Percentiles rank a stretch among this genome's conserved stretches.
Evolutionary conservation across 106 monocot genomes (phyloP).

Genomic region (Dactylorhiza incarnata): DNA sequence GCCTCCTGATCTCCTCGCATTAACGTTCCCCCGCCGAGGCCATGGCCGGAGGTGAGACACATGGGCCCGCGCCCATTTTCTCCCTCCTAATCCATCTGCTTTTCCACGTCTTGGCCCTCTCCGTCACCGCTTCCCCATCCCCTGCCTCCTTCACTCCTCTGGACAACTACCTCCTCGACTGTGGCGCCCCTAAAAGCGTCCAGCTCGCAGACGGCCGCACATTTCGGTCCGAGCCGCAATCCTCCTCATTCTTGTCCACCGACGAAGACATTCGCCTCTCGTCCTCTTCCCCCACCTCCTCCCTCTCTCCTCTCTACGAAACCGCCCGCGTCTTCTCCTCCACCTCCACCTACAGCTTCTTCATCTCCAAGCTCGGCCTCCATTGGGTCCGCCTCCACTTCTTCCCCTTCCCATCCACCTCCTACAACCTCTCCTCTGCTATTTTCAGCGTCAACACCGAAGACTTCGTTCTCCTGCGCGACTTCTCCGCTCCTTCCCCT

Average conservation of each 20-base stretch:
- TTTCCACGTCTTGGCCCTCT: background rate
- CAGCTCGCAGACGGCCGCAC: constrained; percentile 19
- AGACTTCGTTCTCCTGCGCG: constrained; percentile 54
- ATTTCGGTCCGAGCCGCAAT: background rate
- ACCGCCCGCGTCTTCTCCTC: constrained; percentile 49
- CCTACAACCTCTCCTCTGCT: constrained; percentile 59
- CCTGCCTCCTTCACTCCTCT: background rate
- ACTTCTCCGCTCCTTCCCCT: constrained; percentile 29
- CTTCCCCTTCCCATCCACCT: constrained; percentile 31
- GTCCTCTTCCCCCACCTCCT: constrained; percentile 3
- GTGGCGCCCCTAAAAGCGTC: constrained; percentile 35
- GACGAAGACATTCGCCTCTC: constrained; percentile 47
- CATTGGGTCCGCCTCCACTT: constrained; percentile 77
- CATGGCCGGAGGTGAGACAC: constrained; percentile 11
- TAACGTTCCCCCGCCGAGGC: background rate
- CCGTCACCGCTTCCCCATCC: background rate
- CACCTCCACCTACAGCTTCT: constrained; percentile 60
- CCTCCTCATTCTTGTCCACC: constrained; percentile 39
- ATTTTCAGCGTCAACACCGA: constrained; percentile 60
- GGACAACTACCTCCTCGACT: constrained; percentile 65
- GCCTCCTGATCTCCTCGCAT: background rate
- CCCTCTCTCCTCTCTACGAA: constrained; percentile 29
- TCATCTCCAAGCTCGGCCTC: constrained; percentile 47
- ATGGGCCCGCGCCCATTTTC: background rate
- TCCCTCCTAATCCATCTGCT: constrained; percentile 9